Conservation (phyloP, 2,329 filamentous ascomycete genomes). For the Tolypocladium cylindrosporum region DNA sequence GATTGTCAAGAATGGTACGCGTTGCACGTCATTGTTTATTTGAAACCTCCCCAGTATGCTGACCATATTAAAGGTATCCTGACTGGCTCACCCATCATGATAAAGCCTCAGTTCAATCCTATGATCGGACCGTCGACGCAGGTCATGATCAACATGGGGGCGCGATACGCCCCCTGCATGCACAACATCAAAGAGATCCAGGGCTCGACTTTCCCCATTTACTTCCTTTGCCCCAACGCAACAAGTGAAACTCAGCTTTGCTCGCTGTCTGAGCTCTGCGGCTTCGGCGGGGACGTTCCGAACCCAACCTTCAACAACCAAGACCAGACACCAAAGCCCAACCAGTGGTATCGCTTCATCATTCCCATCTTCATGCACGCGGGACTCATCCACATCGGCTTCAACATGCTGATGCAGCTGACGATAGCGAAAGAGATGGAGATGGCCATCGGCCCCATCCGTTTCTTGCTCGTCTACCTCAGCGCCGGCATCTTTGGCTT, state of each 20-base stretch:
- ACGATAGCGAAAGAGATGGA: slow-evolving; percentile 92
- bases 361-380: slow-evolving; percentile 91
- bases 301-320: slow-evolving; percentile 50
- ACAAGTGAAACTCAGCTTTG: slow-evolving; percentile 56
- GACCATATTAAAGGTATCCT: slow-evolving; percentile 46
- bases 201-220: slow-evolving; percentile 34
- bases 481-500: slow-evolving; percentile 91
- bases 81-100: slow-evolving; percentile 70
- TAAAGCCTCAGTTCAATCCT: slow-evolving; percentile 79
- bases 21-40: not conserved
- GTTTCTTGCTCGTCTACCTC: slow-evolving; percentile 85
- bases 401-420: slow-evolving; percentile 88
- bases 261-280: slow-evolving; percentile 70
- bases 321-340: slow-evolving; percentile 51
- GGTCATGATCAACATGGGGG: slow-evolving; percentile 93
- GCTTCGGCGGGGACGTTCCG: slow-evolving; percentile 59
- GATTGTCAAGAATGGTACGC: slow-evolving; percentile 68
- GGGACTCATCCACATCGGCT: slow-evolving; percentile 86
- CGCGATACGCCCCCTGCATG: slow-evolving; percentile 90
- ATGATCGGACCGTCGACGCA: slow-evolving; percentile 94
- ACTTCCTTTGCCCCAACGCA: slow-evolving; percentile 75
- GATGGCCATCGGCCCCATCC: slow-evolving; percentile 73
- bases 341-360: slow-evolving; percentile 98
- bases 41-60: not conserved
- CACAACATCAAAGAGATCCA: slow-evolving; percentile 64